These are phyloP conservation scores for Conoideocrella luteorostrata DNA, from an alignment of 2,329 filamentous ascomycete genomes.

Conservation along the genomic window DNA sequence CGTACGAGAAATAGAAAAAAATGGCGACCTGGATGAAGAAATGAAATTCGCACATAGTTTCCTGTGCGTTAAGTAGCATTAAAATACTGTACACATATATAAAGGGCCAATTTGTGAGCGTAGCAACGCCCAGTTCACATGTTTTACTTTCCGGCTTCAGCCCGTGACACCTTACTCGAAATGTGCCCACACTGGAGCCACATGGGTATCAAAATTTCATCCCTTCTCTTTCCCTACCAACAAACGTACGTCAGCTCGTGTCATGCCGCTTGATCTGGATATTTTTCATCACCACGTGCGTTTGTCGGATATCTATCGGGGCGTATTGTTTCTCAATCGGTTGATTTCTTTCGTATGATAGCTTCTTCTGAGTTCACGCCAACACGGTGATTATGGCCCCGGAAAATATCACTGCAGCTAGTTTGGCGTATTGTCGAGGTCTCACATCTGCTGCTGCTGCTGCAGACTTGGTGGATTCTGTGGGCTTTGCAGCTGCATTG, in stretches of 20 bases:
- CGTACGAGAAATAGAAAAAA: too few species aligned
- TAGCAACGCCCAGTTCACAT: too few species aligned
- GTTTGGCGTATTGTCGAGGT: background rate
- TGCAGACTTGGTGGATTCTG: conserved; percentile 8
- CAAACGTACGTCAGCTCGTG: background rate
- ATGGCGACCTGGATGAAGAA: background rate
- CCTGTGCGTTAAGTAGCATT: conserved; percentile 5
- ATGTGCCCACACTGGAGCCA: too few species aligned
- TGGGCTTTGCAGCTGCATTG: conserved; percentile 4
- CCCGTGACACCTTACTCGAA: too few species aligned
- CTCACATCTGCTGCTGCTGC: conserved; percentile 8
- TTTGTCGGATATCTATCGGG: too few species aligned
- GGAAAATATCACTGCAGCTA: conserved; percentile 2
- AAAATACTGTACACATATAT: conserved; percentile 5
- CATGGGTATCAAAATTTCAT: conserved; percentile 7
- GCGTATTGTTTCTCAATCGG: too few species aligned
- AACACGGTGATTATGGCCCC: conserved; percentile 1
- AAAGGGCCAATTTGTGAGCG: background rate
- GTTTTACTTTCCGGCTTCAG: too few species aligned
- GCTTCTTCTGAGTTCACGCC: background rate
- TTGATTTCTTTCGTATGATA: background rate
- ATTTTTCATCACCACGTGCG: too few species aligned
- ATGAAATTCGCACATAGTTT: background rate
- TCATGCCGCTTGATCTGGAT: too few species aligned
- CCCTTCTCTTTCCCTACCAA: background rate